A percentile compares a stretch with the other conserved stretches of the same genome.
Evolutionary conservation across 192 early-diverging fungal genomes (phyloP).

Genomic region (Coemansia sp.): DNA sequence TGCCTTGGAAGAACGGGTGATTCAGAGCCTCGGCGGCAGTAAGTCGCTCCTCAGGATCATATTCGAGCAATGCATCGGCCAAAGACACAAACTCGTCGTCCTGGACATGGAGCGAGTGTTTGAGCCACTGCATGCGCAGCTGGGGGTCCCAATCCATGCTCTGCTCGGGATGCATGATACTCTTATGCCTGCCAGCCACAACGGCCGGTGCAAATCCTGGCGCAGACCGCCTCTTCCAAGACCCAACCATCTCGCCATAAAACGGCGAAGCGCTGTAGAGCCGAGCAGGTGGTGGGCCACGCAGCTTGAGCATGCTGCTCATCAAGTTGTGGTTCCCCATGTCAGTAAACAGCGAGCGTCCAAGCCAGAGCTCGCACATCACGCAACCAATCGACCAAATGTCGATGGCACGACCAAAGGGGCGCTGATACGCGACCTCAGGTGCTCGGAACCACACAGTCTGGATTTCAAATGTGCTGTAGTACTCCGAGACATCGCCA

Average conservation of each 20-base stretch:
- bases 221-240: constrained; percentile 48
- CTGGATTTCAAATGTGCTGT: constrained; percentile 73
- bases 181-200: constrained; percentile 23
- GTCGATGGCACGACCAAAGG: constrained; percentile 69
- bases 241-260: constrained; percentile 56
- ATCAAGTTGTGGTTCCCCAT: constrained; percentile 65
- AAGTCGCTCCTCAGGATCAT: constrained; percentile 80
- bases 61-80: constrained; percentile 73
- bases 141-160: constrained; percentile 51
- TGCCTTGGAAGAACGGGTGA: constrained; percentile 49
- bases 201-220: constrained; percentile 41
- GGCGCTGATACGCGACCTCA: constrained; percentile 80
- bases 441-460: constrained; percentile 97
- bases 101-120: constrained; percentile 42
- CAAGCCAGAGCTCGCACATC: constrained; percentile 75
- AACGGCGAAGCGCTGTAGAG: constrained; percentile 61
- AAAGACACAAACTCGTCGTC: constrained; percentile 53
- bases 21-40: constrained; percentile 72
- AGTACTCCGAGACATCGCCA: constrained; percentile 47
- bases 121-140: constrained; percentile 52
- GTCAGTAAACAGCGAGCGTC: constrained; percentile 65
- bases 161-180: constrained; percentile 30
- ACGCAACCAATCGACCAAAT: constrained; percentile 88
- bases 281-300: constrained; percentile 68
- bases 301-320: constrained; percentile 68